Evolutionary conservation across 495 filamentous ascomycete species (phyloP), one percentile per base, ranked within the genome.

Genomic region (Aspergillus taichungensis): DNA sequence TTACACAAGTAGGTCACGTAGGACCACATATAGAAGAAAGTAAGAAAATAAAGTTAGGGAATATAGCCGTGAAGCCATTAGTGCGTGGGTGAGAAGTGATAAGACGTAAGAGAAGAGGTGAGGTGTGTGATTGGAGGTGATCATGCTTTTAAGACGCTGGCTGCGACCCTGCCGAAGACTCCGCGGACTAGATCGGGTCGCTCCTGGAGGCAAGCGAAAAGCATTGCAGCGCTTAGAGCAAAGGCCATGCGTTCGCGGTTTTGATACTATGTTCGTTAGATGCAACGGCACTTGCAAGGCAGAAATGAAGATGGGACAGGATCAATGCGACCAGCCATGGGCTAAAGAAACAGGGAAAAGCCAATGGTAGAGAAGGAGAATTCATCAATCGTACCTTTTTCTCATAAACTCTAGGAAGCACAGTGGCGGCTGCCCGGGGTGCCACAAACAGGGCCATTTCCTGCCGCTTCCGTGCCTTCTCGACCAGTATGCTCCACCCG

Each of bases 391-490:
- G 47, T 67, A 80, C 74, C 64, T 79, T 73, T 54, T 63, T 68
- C 47, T 78, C 61, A 64, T 95, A 95, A 34, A 74, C 67, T 50
- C 90, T 70, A 34, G 90, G 89, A 18, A 94, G 63, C 40, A 89
- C 58, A 14, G 82, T 85, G 12, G 85, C 88, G 52, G 84, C 70
- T 33, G 90, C 90, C 44, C 88, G 72, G 1, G 90, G 90, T 45
- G 83, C 82, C 49, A 96, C 88, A 67, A 94, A 96, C 37, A 94
- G 69, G 27, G 81, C 80, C 53, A 95, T 68, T 50, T 95, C 90
- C 57, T 85, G 82, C 40, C 88, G 71, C 52, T 84, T 74, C 37
- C 70, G 71, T 18, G 73, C 63, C 29, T 76, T 75, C 66, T 95
- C 90, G 31, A 88, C 57, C 44, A 94, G 62, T 42, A 91, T 78